Evolutionary conservation across 129 eudicot species (phyloP), one percentile per base, ranked within the genome.

Genomic region (Centrapalus pauciflorus): DNA sequence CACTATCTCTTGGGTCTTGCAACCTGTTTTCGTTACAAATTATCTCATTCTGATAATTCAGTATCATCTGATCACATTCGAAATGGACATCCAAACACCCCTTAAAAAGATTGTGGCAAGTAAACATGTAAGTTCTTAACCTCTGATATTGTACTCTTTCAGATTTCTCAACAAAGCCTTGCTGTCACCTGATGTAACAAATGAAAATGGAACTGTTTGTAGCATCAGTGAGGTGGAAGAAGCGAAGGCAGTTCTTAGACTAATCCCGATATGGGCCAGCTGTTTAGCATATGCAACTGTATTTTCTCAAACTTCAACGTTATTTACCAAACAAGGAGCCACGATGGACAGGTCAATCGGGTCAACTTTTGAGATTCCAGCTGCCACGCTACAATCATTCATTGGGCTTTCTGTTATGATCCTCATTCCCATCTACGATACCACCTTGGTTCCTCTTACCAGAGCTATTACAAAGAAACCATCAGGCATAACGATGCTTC

Each of bases 401-500:
- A 66, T 61, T 7, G 79, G 72, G 35, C 34, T 79, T 21, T 50
- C 78, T 0, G 45, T 78, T 11, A 55, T 81, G 28, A 33, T 87
- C 54, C 68, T 67, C 27, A 35, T 81, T 28, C 87, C 90, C 16
- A 40, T 87, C n/a, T 87, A 87, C 26, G 95, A 83, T 23, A 68
- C 79, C 19, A 25, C 74, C 7, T 19, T 87, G 11, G 81, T 87
- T 2, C 90, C 90, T 7, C 5, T 76, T 24, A 67, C 76, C 0
- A 60, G 85, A 67, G 0, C 37, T 0, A 10, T 83, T 5, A 90
- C 95, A 4, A 70, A 75, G 4, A 71, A 56, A 1, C 83, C 86
- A 19, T 50, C 78, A 1, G 95, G 97, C 11, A 71, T 90, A 49
- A 83, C 90, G 33, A 76, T 72, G 75, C 87, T 89, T 27, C 94